phyloP scores from a whole-genome alignment of 2,329 filamentous ascomycete genomes.

The Whalleya microplaca region DNA sequence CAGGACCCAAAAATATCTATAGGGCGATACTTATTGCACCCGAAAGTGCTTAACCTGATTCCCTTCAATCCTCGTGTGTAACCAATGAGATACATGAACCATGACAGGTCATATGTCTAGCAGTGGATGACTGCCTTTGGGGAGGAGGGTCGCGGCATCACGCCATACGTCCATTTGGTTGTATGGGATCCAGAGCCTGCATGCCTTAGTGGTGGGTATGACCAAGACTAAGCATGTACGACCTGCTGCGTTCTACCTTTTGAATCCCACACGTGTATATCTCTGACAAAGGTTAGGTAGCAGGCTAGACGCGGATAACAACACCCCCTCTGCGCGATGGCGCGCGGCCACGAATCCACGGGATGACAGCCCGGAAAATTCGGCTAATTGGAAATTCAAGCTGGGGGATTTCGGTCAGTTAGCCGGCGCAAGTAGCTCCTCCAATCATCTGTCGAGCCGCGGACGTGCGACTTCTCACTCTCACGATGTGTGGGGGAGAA shows the following conservation, averaged over 20 bases:
- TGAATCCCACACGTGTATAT: conserved; percentile 20
- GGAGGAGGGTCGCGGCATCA: conserved; percentile 24
- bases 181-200: conserved; percentile 19
- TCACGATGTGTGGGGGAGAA: conserved; percentile 1
- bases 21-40: neutral
- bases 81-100: conserved; percentile 1
- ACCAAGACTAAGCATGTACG: conserved; percentile 21
- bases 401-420: conserved; percentile 4
- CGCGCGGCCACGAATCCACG: conserved; percentile 4
- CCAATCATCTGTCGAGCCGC: conserved; percentile 1
- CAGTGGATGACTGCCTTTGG: conserved; percentile 18
- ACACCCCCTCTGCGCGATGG: conserved; percentile 19
- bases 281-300: neutral
- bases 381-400: conserved; percentile 18
- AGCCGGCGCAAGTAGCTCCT: neutral
- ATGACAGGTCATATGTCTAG: conserved; percentile 13
- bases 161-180: conserved; percentile 23
- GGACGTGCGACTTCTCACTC: conserved; percentile 6
- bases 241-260: conserved; percentile 17
- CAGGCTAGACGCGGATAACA: conserved; percentile 10
- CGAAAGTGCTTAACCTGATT: neutral
- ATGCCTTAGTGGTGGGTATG: conserved; percentile 25
- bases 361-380: conserved; percentile 24
- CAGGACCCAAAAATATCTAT: no score
- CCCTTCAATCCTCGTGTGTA: conserved; percentile 15